Evolutionary conservation across 176 grass and related monocot genomes (phyloP).

Genomic region (Sorghum bicolor): DNA sequence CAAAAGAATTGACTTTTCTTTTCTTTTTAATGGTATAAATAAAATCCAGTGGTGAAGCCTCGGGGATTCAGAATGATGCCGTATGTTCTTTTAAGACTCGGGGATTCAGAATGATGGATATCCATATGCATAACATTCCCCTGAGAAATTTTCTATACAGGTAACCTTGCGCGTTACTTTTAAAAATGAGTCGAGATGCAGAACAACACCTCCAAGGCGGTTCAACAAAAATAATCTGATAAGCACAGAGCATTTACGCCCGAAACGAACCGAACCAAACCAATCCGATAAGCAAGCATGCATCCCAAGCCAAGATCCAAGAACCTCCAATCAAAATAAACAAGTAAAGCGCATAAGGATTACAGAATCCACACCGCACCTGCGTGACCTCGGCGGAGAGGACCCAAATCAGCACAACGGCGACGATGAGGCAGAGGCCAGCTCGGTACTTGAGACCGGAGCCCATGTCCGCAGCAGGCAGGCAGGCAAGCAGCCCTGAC

Average conservation of each 20-base stretch:
- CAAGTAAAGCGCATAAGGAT: not conserved
- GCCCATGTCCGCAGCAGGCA: conserved; percentile 23
- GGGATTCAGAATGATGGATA: not conserved
- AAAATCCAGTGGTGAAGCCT: not conserved
- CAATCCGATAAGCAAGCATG: not conserved
- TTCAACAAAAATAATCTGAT: not conserved
- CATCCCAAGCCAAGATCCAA: conserved; percentile 7
- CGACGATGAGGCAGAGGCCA: conserved; percentile 64
- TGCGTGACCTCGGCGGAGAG: conserved; percentile 98
- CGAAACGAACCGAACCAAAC: not conserved
- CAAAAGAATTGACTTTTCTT: not conserved
- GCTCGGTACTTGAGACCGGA: conserved; percentile 60
- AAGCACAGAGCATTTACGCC: not conserved
- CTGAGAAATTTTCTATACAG: conserved; percentile 18
- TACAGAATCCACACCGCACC: conserved; percentile 40
- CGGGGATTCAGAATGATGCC: not conserved
- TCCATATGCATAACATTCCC: not conserved
- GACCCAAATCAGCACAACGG: conserved; percentile 96
- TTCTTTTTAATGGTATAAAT: not conserved
- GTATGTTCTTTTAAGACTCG: not conserved
- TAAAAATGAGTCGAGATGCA: not conserved
- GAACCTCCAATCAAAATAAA: not conserved
- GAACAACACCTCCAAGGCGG: not conserved
- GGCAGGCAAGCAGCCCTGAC: not conserved
- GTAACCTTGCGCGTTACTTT: not conserved